phyloP scores from a whole-genome alignment of 192 early-diverging fungal genomes.

The Glomus cerebriforme region DNA sequence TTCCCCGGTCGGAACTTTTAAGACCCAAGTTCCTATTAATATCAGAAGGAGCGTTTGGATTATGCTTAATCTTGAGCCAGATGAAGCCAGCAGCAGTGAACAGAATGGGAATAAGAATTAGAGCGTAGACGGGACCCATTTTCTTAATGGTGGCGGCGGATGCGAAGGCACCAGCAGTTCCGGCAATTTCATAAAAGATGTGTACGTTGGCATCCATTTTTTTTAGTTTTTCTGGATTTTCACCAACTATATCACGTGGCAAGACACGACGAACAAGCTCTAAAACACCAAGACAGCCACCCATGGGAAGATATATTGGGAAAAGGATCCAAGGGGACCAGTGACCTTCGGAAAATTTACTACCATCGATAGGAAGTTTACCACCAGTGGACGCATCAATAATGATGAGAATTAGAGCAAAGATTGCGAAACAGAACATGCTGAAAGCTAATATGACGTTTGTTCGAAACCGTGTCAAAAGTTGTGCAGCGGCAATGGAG shows the following conservation, averaged over 20 bases:
- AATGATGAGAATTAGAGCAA: conserved; percentile 52
- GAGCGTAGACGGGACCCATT: conserved; percentile 50
- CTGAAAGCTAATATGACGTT: conserved; percentile 44
- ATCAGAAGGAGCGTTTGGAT: background rate
- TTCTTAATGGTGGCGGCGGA: conserved; percentile 46
- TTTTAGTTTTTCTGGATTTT: conserved; percentile 60
- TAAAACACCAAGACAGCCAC: conserved; percentile 56
- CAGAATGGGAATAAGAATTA: conserved; percentile 50
- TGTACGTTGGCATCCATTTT: conserved; percentile 61
- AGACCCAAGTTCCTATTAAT: conserved; percentile 8
- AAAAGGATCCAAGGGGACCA: conserved; percentile 47
- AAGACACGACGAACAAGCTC: conserved; percentile 65
- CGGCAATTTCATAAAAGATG: conserved; percentile 61
- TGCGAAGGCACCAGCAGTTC: conserved; percentile 60
- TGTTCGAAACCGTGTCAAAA: conserved; percentile 49
- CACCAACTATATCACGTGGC: conserved; percentile 62
- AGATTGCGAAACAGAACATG: conserved; percentile 46
- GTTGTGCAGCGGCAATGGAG: conserved; percentile 51
- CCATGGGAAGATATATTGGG: conserved; percentile 51
- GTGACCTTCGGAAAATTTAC: conserved; percentile 33
- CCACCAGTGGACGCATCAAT: conserved; percentile 40
- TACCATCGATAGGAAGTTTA: conserved; percentile 46
- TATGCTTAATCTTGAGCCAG: conserved; percentile 50
- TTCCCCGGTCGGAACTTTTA: conserved; percentile 10
- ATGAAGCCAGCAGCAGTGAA: conserved; percentile 47